These are phyloP conservation scores for Candida pseudoglaebosa DNA, from an alignment of 805 yeast genomes.

Conservation along the genomic window DNA sequence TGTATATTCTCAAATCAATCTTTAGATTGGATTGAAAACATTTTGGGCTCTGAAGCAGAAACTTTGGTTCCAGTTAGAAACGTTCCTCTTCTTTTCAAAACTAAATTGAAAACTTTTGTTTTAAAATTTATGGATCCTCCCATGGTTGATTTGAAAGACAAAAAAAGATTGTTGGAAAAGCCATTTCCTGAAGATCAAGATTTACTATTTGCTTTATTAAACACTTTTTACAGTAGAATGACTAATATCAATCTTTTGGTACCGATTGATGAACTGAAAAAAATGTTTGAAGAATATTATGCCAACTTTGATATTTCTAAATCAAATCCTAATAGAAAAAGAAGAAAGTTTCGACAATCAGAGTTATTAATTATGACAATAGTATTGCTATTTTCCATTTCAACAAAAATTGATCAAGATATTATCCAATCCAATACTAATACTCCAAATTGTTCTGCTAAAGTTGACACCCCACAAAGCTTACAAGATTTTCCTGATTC, in stretches of 20 bases:
- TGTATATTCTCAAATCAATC: constrained; percentile 33
- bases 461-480: background rate
- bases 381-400: constrained; percentile 22
- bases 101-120: constrained; percentile 14
- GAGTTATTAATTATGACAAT: constrained; percentile 33
- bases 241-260: constrained; percentile 20
- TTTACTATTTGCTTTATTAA: constrained; percentile 24
- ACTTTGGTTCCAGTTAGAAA: constrained; percentile 24
- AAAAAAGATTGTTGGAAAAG: constrained; percentile 15
- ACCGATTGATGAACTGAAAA: constrained; percentile 12
- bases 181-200: constrained; percentile 25
- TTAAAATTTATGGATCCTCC: constrained; percentile 31
- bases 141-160: constrained; percentile 15
- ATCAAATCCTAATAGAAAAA: constrained; percentile 1
- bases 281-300: constrained; percentile 24
- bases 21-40: constrained; percentile 26
- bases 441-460: constrained; percentile 3
- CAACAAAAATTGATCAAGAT: constrained; percentile 18
- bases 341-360: constrained; percentile 21
- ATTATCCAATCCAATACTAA: background rate
- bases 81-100: constrained; percentile 23
- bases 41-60: constrained; percentile 19
- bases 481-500: constrained; percentile 1
- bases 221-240: constrained; percentile 19
- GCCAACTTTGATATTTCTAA: constrained; percentile 8